A percentile compares a stretch with the other conserved stretches of the same genome.
phyloP scores from a whole-genome alignment of 257 asterid species.

The Thymus mandschuricus region DNA sequence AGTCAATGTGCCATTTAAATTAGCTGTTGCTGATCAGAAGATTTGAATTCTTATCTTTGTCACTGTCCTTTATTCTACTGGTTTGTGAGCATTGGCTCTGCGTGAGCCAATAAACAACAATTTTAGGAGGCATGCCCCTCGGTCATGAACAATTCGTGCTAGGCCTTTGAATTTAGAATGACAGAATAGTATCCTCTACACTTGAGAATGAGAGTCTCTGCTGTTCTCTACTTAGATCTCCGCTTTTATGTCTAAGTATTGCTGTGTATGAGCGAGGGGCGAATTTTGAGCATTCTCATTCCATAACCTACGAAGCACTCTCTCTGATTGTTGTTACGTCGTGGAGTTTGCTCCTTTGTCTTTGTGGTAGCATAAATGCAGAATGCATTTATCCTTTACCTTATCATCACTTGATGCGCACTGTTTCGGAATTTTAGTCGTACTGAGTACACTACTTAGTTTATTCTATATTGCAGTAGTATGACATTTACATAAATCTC shows the following conservation, averaged over 20 bases:
- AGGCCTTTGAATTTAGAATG: not conserved
- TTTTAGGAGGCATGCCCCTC: not conserved
- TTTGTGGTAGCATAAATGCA: not conserved
- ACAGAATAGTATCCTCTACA: not conserved
- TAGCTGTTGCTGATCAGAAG: too few relatives aligned
- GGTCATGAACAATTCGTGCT: not conserved
- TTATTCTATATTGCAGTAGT: constrained; percentile 7
- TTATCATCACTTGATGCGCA: constrained; percentile 13
- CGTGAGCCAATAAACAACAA: not conserved
- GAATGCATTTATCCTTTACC: constrained; percentile 12
- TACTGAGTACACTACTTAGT: constrained; percentile 12
- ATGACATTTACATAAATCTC: not conserved
- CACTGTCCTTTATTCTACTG: not conserved
- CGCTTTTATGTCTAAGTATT: not conserved
- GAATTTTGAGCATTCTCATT: not conserved
- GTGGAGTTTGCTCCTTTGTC: constrained; percentile 4
- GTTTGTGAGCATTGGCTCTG: not conserved
- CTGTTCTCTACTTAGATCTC: constrained; percentile 4
- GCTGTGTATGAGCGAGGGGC: not conserved
- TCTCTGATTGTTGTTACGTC: not conserved
- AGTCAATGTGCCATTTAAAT: not conserved
- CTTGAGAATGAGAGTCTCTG: not conserved
- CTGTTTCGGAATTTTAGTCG: not conserved
- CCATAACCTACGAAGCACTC: not conserved
- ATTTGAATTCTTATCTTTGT: too few relatives aligned